A percentile compares a stretch with the other conserved stretches of the same genome.
phyloP scores from a whole-genome alignment of 2,329 filamentous ascomycete species.

The Pyrenochaeta sp. region DNA sequence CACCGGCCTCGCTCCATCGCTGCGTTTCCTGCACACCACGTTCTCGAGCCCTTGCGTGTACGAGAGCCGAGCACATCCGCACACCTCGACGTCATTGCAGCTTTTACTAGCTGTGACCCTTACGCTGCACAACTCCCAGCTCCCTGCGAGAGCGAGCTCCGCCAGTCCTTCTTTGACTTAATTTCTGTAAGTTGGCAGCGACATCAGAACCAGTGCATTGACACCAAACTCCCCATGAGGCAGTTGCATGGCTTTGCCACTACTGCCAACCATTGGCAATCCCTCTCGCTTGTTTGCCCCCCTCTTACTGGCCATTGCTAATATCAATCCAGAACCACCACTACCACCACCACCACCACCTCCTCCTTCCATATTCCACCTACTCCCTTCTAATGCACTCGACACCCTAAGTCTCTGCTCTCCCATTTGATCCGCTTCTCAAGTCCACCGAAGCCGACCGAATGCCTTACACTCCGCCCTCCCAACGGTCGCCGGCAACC shows the following conservation, averaged over 20 bases:
- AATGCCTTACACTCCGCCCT: slow-evolving; percentile 91
- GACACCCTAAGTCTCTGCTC: slow-evolving; percentile 45
- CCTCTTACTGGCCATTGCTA: slow-evolving; percentile 23
- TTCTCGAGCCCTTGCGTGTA: slow-evolving; percentile 16
- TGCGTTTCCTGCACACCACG: slow-evolving; percentile 27
- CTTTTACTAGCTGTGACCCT: slow-evolving; percentile 39
- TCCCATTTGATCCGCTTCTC: slow-evolving; percentile 44
- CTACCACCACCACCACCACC: too few relatives aligned
- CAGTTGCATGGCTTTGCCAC: not conserved
- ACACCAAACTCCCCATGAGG: not conserved
- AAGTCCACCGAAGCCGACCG: slow-evolving; percentile 52
- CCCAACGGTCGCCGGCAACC: slow-evolving; percentile 68
- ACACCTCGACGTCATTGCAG: slow-evolving; percentile 45
- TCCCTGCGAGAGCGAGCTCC: slow-evolving; percentile 22
- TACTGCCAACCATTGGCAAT: slow-evolving; percentile 1
- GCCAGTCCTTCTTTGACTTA: slow-evolving; percentile 24
- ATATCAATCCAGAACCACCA: slow-evolving; percentile 18
- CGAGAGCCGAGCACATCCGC: slow-evolving; percentile 21
- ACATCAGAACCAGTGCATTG: not conserved
- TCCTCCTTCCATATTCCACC: slow-evolving; percentile 32
- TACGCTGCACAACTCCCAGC: slow-evolving; percentile 13
- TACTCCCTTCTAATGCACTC: slow-evolving; percentile 53
- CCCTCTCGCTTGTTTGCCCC: slow-evolving; percentile 11
- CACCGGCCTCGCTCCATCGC: slow-evolving; percentile 32
- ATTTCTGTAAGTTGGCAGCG: slow-evolving; percentile 22